Evolutionary conservation across 2,329 filamentous ascomycete genomes (phyloP), one percentile per base, ranked within the genome.

Genomic region (Cladosporium sp.): DNA sequence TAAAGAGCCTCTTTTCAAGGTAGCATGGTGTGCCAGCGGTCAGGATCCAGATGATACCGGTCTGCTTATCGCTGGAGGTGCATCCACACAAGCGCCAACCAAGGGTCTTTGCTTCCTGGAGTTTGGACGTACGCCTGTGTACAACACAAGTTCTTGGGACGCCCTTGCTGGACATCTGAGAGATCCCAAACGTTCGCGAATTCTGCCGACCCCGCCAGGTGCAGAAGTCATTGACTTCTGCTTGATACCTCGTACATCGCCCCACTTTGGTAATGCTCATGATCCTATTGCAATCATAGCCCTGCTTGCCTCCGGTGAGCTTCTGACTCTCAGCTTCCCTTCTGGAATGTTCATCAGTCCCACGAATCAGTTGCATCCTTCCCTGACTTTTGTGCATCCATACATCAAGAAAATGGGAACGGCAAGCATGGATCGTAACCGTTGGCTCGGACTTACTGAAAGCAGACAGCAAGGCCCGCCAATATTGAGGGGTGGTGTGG

Each of bases 361-460:
- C 1, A 96, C 92, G 3, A 96, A 97, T 67, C 90, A 96, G 73
- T 81, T 99, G 5, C 93, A 96, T 67, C 83, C 92, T 0, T 96
- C 89, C 2, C 76, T 97, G 45, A 89, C 89, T 1, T 89, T 97
- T 61, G 88, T 96, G 6, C 91, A 97, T 68, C 94, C 94, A 0
- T 97, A 96, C 69, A 84, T 94, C 58, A 88, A 84, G 55, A 85
- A 86, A 51, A 79, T 89, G 52, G 81, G 83, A 15, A 79, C 95
- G n/a, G 82, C 90, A 9, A 82, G 84, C 12, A 78, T 97, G 10
- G 87, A 91, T 48, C 84, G 94, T 25, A 85, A 85, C 7, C 83
- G 87, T 62, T 99, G 94, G 94, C 81, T 97, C 13, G 90, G 90
- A 3, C 88, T 97, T 85, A 83, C 85, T n/a, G 94, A 97, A 72